Conservation (phyloP, 2,329 filamentous ascomycete genomes). For the Colletotrichum tofieldiae region DNA sequence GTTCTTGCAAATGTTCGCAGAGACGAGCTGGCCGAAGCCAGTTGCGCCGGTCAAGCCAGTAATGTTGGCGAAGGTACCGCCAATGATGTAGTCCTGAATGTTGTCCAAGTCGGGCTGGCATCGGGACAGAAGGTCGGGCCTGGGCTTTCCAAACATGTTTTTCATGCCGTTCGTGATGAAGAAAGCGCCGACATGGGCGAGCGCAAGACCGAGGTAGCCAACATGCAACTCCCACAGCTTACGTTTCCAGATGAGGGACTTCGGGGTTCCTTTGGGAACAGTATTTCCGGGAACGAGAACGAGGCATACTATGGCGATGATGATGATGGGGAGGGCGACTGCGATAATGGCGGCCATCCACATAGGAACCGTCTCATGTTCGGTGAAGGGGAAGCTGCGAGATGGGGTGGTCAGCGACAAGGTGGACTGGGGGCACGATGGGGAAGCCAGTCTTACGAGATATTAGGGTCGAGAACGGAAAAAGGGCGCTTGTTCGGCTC, state of each 20-base stretch:
- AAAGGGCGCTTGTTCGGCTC: conserved; percentile 80
- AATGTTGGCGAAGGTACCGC: conserved; percentile 59
- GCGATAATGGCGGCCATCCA: conserved; percentile 76
- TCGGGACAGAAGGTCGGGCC: conserved; percentile 86
- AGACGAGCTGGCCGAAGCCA: conserved; percentile 75
- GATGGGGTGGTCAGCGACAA: conserved; percentile 27
- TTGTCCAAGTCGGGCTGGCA: conserved; percentile 83
- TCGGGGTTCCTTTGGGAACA: conserved; percentile 74
- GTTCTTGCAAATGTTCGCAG: conserved; percentile 82
- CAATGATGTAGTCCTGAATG: conserved; percentile 73
- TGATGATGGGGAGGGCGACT: conserved; percentile 74
- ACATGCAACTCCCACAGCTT: conserved; percentile 94
- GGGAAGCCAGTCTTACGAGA: conserved; percentile 68
- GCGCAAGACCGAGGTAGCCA: conserved; percentile 85
- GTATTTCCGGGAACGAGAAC: conserved; percentile 81
- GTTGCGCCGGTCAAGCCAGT: conserved; percentile 54
- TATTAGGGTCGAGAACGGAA: conserved; percentile 79
- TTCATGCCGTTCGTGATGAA: conserved; percentile 91
- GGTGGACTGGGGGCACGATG: conserved; percentile 24
- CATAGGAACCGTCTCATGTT: conserved; percentile 80
- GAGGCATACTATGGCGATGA: conserved; percentile 79
- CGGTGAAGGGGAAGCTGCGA: conserved; percentile 78
- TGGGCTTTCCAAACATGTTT: conserved; percentile 78
- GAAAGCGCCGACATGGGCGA: conserved; percentile 81
- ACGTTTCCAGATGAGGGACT: conserved; percentile 79